phyloP scores from a whole-genome alignment of 202 grass and related monocot species.

The Sporobolus alterniflorus region DNA sequence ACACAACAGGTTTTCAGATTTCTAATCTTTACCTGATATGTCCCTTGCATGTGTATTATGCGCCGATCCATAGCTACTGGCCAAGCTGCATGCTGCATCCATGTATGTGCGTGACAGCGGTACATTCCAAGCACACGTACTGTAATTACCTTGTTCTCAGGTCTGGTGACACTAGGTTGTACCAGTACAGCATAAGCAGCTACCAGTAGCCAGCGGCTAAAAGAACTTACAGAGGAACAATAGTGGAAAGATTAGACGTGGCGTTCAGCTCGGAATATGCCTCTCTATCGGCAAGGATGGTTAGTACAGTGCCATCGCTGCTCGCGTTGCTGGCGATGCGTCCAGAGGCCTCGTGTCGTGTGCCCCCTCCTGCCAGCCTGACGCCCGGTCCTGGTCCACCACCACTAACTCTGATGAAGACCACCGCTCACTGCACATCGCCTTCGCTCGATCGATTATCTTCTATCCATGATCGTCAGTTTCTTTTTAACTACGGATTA shows the following conservation, averaged over 20 bases:
- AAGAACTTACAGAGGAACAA: too few relatives aligned
- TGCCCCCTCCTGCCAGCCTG: constrained; percentile 17
- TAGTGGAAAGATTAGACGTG: neutral
- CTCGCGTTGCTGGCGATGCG: constrained; percentile 8
- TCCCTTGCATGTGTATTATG: too few relatives aligned
- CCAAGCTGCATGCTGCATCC: neutral
- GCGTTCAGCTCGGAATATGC: constrained; percentile 13
- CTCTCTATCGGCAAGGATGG: neutral
- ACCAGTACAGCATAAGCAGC: too few relatives aligned
- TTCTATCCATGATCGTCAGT: neutral
- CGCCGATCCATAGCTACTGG: too few relatives aligned
- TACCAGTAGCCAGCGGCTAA: too few relatives aligned
- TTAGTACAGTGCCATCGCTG: neutral
- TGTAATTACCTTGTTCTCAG: too few relatives aligned
- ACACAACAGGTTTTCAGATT: too few relatives aligned
- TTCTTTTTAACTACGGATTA: neutral
- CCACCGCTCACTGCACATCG: neutral
- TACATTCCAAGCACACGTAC: neutral
- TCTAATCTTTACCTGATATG: too few relatives aligned
- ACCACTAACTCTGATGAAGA: constrained; percentile 30
- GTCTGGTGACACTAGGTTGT: neutral
- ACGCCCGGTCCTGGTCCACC: neutral
- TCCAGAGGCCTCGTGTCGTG: constrained; percentile 19
- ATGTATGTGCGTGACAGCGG: neutral
- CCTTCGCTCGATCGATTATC: neutral